Percentiles rank a stretch among this genome's conserved stretches.
These are phyloP conservation scores for Chrysoporthe puriensis DNA, from an alignment of 2,329 filamentous ascomycete species.

Conservation along the genomic window DNA sequence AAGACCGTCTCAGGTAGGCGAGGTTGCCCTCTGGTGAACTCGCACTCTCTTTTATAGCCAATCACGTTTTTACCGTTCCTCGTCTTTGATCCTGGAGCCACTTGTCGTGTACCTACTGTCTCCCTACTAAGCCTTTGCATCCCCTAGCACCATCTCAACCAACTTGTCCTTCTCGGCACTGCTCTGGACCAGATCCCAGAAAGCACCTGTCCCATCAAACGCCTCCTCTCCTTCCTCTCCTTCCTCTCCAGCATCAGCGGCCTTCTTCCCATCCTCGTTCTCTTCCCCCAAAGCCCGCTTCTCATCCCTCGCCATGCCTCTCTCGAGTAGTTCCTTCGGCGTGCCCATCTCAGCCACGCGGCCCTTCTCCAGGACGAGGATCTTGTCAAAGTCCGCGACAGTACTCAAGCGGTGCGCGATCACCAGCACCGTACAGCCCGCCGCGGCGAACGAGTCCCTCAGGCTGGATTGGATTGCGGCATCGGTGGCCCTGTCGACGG, in stretches of 20 bases:
- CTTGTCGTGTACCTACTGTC: background rate
- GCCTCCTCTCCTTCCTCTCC: slow-evolving; percentile 12
- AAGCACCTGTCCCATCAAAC: slow-evolving; percentile 33
- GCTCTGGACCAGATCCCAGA: slow-evolving; percentile 38
- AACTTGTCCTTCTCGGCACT: slow-evolving; percentile 36
- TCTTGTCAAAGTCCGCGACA: slow-evolving; percentile 54
- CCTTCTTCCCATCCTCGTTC: slow-evolving; percentile 2
- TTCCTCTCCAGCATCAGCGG: slow-evolving; percentile 1
- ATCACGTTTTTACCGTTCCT: background rate
- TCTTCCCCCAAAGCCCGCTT: slow-evolving; percentile 7
- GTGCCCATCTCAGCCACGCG: slow-evolving; percentile 48
- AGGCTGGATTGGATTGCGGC: slow-evolving; percentile 60
- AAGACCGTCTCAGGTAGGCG: no score
- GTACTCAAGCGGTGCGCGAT: slow-evolving; percentile 48
- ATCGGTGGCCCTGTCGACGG: slow-evolving; percentile 62
- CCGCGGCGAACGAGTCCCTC: slow-evolving; percentile 49
- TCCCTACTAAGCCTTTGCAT: slow-evolving; percentile 17
- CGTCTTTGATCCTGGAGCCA: no score
- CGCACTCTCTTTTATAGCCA: background rate
- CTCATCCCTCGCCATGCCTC: slow-evolving; percentile 38
- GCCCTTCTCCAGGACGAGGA: slow-evolving; percentile 54
- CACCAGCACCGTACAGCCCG: slow-evolving; percentile 57
- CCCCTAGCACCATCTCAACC: slow-evolving; percentile 36
- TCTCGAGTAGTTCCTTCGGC: slow-evolving; percentile 44
- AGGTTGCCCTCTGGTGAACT: no score